Evolutionary conservation across 768 basidiomycete genomes (phyloP).

Genomic region (Mycena belliarum): DNA sequence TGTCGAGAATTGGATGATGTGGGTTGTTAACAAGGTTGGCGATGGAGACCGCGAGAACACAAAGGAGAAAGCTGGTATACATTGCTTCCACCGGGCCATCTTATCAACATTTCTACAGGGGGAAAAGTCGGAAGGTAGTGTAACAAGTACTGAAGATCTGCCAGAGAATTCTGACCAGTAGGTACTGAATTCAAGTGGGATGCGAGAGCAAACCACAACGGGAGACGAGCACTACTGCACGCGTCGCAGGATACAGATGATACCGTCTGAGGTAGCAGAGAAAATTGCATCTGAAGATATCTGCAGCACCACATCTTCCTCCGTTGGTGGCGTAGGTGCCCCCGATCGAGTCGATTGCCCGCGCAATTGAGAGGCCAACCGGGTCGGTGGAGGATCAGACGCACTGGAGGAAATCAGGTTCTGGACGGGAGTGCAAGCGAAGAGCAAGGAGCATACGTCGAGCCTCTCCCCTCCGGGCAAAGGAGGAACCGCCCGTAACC

Average conservation of each 20-base stretch:
- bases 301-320: constrained; percentile 33
- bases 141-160: too few species aligned
- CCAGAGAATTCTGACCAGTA: too few species aligned
- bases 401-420: background rate
- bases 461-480: constrained; percentile 60
- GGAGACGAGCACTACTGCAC: constrained; percentile 25
- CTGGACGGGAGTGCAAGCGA: background rate
- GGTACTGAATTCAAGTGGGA: too few species aligned
- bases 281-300: constrained; percentile 78
- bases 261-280: constrained; percentile 82
- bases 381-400: background rate
- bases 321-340: background rate
- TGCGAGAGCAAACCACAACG: too few species aligned
- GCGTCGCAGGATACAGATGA: constrained; percentile 75
- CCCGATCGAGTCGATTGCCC: background rate
- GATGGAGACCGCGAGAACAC: too few species aligned
- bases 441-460: constrained; percentile 42
- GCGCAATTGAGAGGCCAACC: background rate
- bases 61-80: too few species aligned
- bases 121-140: too few species aligned
- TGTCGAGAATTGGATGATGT: too few species aligned
- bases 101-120: too few species aligned
- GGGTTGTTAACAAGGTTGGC: too few species aligned
- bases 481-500: constrained; percentile 75
- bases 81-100: too few species aligned